Base-by-base conservation (phyloP, 1,139 yeast species). In the Yamadazyma triangularis region DNA sequence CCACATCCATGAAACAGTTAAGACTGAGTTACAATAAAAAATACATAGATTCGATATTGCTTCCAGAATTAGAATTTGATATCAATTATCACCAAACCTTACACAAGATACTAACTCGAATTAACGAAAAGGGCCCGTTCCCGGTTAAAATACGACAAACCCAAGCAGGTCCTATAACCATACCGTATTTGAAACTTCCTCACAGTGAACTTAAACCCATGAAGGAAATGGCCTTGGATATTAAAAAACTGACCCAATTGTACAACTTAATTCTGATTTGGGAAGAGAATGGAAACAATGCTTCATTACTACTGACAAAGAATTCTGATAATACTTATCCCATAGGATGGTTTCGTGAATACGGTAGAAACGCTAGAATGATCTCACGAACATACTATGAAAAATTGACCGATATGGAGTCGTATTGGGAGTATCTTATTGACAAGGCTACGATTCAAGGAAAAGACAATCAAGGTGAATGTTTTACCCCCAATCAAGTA, bases 41-140 rank as follows among this genome's bases (percentile, higher is more conserved):
- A 15, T 56, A 61, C 26, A 44, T 68, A 5, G 57, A 62, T 11
- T 44, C 60, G 2, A 49, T 68, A 3, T 27, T 66, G n/a, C 56
- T 53, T 22, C 71, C 72, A 0, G 55, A 53, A 10, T 26, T 68
- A 11, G 71, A 58, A 37, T 57, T 51, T 39, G 61, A 57, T 28
- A 50, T 66, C 28, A 67, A 67, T 38, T 43, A 48, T 30, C 35
- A 42, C 23, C 56, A 60, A 27, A 49, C 47, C 26, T 38, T 65
- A 15, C 42, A 48, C 4, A 30, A 41, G 12, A 34, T 55, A 8
- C 36, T 41, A 13, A 15, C 34, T 1, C 47, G 48, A 0, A 53
- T 65, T 10, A 53, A 56, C 28, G 50, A 51, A 11, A 58, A 53
- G 31, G 74, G 74, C 0, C 73, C 74, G 0, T 56, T 39, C 27